Evolutionary conservation across 306 rosid genomes (phyloP).

Genomic region (Cyclanthera cordifolia): DNA sequence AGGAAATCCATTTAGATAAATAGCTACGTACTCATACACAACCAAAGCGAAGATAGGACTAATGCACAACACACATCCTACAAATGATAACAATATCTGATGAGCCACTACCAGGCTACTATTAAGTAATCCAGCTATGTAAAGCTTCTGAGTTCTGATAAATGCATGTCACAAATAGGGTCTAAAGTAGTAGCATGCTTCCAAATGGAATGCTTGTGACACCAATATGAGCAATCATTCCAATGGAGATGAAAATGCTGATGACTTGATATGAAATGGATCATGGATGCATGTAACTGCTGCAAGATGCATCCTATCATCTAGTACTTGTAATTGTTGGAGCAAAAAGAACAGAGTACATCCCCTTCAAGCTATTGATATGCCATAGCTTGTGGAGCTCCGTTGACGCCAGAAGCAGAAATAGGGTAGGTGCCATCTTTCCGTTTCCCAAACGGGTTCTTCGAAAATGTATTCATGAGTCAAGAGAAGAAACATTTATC

Average conservation of each 20-base stretch:
- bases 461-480: conserved; percentile 61
- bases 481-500: conserved; percentile 32
- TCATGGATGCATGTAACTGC: conserved; percentile 99
- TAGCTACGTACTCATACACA: conserved; percentile 14
- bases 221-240: conserved; percentile 75
- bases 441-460: conserved; percentile 95
- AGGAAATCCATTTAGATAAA: conserved; percentile 3
- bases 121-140: conserved; percentile 31
- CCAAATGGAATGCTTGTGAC: conserved; percentile 75
- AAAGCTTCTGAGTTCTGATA: conserved; percentile 30
- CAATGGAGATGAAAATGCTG: conserved; percentile 85
- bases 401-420: conserved; percentile 48
- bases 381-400: conserved; percentile 58
- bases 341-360: conserved; percentile 89
- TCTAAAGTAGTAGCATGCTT: conserved; percentile 46
- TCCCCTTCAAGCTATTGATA: conserved; percentile 95
- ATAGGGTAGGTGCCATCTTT: conserved; percentile 46
- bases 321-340: conserved; percentile 51
- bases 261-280: conserved; percentile 94
- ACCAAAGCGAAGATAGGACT: conserved; percentile 35
- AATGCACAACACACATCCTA: conserved; percentile 53
- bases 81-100: conserved; percentile 32
- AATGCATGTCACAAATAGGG: conserved; percentile 57
- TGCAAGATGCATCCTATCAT: conserved; percentile 97
- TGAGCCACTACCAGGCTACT: conserved; percentile 25